These are phyloP conservation scores for Trametopsis cervina DNA, from an alignment of 768 basidiomycete species.

Conservation along the genomic window DNA sequence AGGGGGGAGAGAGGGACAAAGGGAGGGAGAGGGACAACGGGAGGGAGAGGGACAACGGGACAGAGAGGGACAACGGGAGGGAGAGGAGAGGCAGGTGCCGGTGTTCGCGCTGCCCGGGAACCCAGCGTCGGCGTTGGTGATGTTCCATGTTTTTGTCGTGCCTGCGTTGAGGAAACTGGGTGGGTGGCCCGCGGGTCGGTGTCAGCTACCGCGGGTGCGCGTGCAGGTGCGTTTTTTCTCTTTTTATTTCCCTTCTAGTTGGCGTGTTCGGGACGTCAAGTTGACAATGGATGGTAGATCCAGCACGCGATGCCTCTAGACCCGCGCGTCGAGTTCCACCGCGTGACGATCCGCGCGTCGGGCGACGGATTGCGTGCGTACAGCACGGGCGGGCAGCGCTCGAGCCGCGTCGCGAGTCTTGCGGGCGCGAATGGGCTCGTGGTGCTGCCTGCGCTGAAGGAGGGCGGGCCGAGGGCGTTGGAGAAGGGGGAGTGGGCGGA, in stretches of 20 bases:
- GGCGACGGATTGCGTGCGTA: constrained; percentile 49
- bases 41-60: too few species aligned
- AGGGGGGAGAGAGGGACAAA: too few species aligned
- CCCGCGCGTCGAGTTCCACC: constrained; percentile 76
- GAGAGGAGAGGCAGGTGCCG: too few species aligned
- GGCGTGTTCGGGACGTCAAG: background rate
- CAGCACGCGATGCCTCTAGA: constrained; percentile 61
- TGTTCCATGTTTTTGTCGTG: constrained; percentile 77
- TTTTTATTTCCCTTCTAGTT: constrained; percentile 1
- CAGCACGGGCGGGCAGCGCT: constrained; percentile 84
- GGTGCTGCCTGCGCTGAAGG: constrained; percentile 46
- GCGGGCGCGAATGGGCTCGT: constrained; percentile 77
- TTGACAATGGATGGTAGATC: constrained; percentile 32
- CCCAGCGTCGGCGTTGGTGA: constrained; percentile 83
- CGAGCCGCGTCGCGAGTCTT: constrained; percentile 74
- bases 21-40: too few species aligned
- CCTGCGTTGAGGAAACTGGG: constrained; percentile 71
- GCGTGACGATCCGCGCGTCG: constrained; percentile 50
- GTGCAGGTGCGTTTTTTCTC: constrained; percentile 46
- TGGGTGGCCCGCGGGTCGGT: constrained; percentile 50
- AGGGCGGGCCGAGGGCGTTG: constrained; percentile 29
- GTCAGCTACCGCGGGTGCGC: constrained; percentile 52
- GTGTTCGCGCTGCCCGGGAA: constrained; percentile 87
- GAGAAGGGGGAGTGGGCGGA: constrained; percentile 49
- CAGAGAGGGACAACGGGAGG: too few species aligned